These are phyloP conservation scores for Zygoascus flipseniorum DNA, from an alignment of 805 yeast species.

Conservation along the genomic window DNA sequence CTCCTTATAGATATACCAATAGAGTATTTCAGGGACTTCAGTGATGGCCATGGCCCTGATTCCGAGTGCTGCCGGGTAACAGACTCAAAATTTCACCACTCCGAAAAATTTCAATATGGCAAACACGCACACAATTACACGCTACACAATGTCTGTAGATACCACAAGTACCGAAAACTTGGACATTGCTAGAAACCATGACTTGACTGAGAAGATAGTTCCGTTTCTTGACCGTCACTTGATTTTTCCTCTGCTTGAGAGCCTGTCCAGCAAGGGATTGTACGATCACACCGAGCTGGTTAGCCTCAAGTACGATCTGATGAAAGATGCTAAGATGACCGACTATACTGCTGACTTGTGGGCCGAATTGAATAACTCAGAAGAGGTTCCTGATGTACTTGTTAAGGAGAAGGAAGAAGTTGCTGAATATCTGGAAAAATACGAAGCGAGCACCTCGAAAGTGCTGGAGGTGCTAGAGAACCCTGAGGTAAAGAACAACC, in stretches of 20 bases:
- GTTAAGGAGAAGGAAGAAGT: slow-evolving; percentile 27
- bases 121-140: neutral
- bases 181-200: slow-evolving; percentile 42
- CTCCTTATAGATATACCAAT: no score
- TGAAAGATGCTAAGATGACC: slow-evolving; percentile 51
- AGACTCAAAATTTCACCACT: neutral
- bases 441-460: slow-evolving; percentile 36
- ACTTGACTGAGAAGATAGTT: slow-evolving; percentile 44
- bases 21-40: no score
- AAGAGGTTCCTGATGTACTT: slow-evolving; percentile 36
- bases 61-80: neutral
- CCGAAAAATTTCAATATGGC: slow-evolving; percentile 1
- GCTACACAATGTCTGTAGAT: neutral
- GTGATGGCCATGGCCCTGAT: no score
- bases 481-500: slow-evolving; percentile 42
- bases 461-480: slow-evolving; percentile 39
- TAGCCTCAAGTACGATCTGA: slow-evolving; percentile 41
- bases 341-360: slow-evolving; percentile 41
- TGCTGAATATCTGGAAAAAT: slow-evolving; percentile 30
- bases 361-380: slow-evolving; percentile 33
- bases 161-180: neutral
- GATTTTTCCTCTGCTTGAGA: slow-evolving; percentile 44
- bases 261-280: slow-evolving; percentile 34
- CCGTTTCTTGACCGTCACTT: slow-evolving; percentile 58
- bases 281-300: slow-evolving; percentile 40